Conservation (phyloP, 345 rosid genomes). For the Murraya koenigii region DNA sequence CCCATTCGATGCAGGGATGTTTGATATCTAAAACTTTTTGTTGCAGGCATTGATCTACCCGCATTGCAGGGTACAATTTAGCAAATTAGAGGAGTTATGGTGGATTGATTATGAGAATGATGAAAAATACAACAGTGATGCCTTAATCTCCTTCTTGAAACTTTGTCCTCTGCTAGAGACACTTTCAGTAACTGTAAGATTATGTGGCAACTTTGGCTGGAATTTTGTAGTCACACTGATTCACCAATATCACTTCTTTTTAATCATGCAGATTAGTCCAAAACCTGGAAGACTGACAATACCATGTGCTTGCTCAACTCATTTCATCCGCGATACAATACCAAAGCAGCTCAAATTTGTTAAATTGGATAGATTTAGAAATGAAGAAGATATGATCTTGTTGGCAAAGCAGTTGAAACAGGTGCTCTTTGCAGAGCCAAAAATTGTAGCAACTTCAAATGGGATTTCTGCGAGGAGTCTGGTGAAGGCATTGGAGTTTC, state of each 20-base stretch:
- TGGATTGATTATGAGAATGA: conserved; percentile 14
- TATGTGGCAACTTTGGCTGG: not conserved
- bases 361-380: conserved; percentile 42
- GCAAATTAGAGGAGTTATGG: conserved; percentile 5
- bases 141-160: conserved; percentile 10
- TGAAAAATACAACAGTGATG: conserved; percentile 7
- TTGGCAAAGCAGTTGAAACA: conserved; percentile 31
- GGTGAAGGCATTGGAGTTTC: not conserved
- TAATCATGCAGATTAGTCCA: conserved; percentile 1
- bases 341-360: conserved; percentile 30
- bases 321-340: not conserved
- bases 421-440: conserved; percentile 8
- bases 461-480: not conserved
- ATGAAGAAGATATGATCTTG: conserved; percentile 22
- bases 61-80: not conserved
- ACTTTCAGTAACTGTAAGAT: conserved; percentile 16
- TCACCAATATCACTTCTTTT: not conserved
- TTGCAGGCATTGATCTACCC: conserved; percentile 12
- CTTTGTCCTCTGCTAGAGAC: conserved; percentile 8
- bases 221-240: no score
- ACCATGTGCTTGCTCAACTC: not conserved
- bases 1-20: no score
- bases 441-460: conserved; percentile 17
- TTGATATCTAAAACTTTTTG: not conserved
- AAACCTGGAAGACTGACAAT: not conserved